Conservation (phyloP, 2,329 filamentous ascomycete species). For the Curvularia sp. region DNA sequence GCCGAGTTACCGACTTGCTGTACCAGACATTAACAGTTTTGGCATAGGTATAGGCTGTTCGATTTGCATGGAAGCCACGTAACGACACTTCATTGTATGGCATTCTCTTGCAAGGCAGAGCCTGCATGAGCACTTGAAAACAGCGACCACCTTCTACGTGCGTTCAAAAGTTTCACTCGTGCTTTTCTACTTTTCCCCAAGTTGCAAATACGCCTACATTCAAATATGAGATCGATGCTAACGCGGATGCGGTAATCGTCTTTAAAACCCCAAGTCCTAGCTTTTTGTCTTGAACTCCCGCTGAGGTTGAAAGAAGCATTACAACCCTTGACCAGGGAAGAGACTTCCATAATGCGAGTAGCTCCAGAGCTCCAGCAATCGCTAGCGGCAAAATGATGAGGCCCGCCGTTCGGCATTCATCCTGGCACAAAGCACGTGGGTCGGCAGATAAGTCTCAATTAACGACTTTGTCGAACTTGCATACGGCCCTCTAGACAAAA, state of each 20-base stretch:
- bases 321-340: slow-evolving; percentile 1
- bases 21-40: slow-evolving; percentile 1
- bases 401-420: slow-evolving; percentile 9
- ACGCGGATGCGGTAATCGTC: background rate
- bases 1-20: slow-evolving; percentile 1
- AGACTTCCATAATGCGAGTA: slow-evolving; percentile 1
- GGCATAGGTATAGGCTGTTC: background rate
- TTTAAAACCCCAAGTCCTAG: background rate
- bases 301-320: background rate
- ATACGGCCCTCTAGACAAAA: slow-evolving; percentile 1
- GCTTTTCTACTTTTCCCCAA: slow-evolving; percentile 1
- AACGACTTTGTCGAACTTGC: slow-evolving; percentile 8
- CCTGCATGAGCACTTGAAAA: slow-evolving; percentile 1
- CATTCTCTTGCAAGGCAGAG: slow-evolving; percentile 1
- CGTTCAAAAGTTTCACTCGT: slow-evolving; percentile 2
- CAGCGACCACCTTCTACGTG: slow-evolving; percentile 1
- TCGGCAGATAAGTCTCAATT: slow-evolving; percentile 9
- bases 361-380: background rate
- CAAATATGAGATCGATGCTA: background rate
- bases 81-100: slow-evolving; percentile 1
- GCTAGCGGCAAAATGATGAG: slow-evolving; percentile 11
- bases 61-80: slow-evolving; percentile 2
- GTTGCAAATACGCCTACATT: background rate
- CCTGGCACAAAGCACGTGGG: slow-evolving; percentile 2
- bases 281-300: background rate